Conservation (phyloP, 768 basidiomycete genomes). For the Lentinus brumalis region DNA sequence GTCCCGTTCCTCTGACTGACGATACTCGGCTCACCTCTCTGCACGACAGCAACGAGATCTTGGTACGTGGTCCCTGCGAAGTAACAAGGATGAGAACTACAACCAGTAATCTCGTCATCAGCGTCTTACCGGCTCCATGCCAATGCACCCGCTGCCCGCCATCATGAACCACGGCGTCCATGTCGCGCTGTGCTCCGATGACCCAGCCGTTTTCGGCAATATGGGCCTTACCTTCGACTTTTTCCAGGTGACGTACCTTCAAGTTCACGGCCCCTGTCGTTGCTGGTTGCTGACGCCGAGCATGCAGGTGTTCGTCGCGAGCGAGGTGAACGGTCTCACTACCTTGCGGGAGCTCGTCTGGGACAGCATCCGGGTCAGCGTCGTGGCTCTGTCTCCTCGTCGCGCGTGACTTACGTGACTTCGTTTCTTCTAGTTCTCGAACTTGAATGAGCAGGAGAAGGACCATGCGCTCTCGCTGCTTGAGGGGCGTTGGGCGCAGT, state of each 20-base stretch:
- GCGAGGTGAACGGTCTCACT: slow-evolving; percentile 47
- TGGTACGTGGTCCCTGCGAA: slow-evolving; percentile 41
- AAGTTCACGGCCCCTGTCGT: not conserved
- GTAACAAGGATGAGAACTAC: not conserved
- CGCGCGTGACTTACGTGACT: not conserved
- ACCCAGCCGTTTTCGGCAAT: slow-evolving; percentile 76
- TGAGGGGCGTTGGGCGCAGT: slow-evolving; percentile 50
- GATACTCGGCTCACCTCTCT: not conserved
- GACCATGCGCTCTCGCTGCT: slow-evolving; percentile 42
- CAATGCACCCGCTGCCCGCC: slow-evolving; percentile 75
- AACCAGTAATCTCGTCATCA: slow-evolving; percentile 26
- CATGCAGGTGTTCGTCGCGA: slow-evolving; percentile 25
- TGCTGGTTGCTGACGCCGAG: not conserved
- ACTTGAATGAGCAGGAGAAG: slow-evolving; percentile 51
- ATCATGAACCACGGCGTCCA: slow-evolving; percentile 73
- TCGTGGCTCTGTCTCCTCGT: not conserved
- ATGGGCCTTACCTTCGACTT: slow-evolving; percentile 80
- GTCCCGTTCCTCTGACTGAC: slow-evolving; percentile 30
- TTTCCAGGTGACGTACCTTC: slow-evolving; percentile 53
- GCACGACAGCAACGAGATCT: slow-evolving; percentile 63
- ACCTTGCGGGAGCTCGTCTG: slow-evolving; percentile 65
- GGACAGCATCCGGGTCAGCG: slow-evolving; percentile 59
- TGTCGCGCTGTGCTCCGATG: slow-evolving; percentile 72
- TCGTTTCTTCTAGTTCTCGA: slow-evolving; percentile 49
- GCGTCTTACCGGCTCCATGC: slow-evolving; percentile 79